Percentiles rank a stretch among this genome's conserved stretches.
Conservation (phyloP, 306 rosid genomes). For the Sicyos edulis region DNA sequence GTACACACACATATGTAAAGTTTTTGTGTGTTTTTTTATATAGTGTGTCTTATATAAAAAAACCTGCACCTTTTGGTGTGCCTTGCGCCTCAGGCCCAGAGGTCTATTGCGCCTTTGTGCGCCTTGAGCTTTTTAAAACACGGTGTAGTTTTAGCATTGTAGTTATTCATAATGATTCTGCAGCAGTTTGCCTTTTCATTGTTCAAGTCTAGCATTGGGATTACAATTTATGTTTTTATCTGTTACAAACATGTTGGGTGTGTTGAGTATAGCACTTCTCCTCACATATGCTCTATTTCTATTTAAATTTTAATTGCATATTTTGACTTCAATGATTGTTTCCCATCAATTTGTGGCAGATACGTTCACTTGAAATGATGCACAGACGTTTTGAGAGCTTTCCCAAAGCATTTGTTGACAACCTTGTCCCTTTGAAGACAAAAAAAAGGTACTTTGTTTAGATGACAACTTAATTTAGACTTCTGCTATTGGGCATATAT, state of each 20-base stretch:
- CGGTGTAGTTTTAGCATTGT: constrained; percentile 16
- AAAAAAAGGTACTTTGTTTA: constrained; percentile 40
- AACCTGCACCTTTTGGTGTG: too few relatives aligned
- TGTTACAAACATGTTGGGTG: background rate
- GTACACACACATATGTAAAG: too few relatives aligned
- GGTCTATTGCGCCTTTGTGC: too few relatives aligned
- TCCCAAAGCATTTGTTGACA: constrained; percentile 75
- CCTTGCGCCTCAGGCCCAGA: too few relatives aligned
- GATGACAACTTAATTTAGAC: background rate
- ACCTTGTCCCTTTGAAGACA: constrained; percentile 55
- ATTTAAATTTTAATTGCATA: background rate
- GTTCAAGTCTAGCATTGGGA: background rate
- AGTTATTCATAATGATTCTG: background rate
- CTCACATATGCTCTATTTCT: background rate
- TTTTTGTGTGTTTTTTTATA: too few relatives aligned
- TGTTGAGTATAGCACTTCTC: constrained; percentile 1
- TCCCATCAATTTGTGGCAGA: constrained; percentile 43
- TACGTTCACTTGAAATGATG: constrained; percentile 95
- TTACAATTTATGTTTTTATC: background rate
- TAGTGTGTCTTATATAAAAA: too few relatives aligned
- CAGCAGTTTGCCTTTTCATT: background rate
- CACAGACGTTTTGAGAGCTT: constrained; percentile 97
- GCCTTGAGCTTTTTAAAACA: too few relatives aligned
- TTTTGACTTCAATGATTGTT: constrained; percentile 19
- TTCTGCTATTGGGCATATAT: background rate